Conservation (phyloP, 176 grass and related monocot genomes). For the Carex littledalei region DNA sequence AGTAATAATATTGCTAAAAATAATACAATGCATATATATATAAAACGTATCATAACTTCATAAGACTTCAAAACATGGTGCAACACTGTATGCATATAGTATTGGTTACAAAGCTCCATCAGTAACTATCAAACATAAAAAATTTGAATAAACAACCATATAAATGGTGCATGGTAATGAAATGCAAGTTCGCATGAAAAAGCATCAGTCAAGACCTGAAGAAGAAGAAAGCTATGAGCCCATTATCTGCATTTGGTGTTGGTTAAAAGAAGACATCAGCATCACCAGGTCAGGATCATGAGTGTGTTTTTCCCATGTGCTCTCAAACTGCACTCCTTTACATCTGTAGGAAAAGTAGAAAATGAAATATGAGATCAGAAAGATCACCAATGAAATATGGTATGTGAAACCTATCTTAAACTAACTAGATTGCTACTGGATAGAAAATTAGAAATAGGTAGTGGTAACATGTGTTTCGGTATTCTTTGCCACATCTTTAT, state of each 20-base stretch:
- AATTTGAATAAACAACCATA: background rate
- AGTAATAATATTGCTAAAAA: background rate
- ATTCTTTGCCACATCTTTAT: background rate
- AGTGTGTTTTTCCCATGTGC: slow-evolving; percentile 78
- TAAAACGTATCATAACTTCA: background rate
- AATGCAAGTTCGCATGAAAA: slow-evolving; percentile 3
- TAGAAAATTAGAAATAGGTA: background rate
- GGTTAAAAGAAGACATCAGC: slow-evolving; percentile 46
- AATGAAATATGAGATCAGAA: background rate
- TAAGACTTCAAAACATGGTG: background rate
- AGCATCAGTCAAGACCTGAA: background rate
- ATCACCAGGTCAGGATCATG: slow-evolving; percentile 57
- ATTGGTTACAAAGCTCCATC: background rate
- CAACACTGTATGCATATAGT: background rate
- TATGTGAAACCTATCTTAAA: background rate
- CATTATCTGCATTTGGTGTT: slow-evolving; percentile 23
- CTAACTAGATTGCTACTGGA: background rate
- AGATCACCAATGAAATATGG: background rate
- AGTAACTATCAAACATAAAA: background rate
- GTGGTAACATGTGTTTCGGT: background rate
- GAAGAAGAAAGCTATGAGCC: background rate
- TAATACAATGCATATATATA: background rate
- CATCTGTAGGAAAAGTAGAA: slow-evolving; percentile 36
- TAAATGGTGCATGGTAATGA: background rate
- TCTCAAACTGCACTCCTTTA: slow-evolving; percentile 67